These are phyloP conservation scores for Forsythia suspensa DNA, from an alignment of 257 asterid species.

Conservation along the genomic window DNA sequence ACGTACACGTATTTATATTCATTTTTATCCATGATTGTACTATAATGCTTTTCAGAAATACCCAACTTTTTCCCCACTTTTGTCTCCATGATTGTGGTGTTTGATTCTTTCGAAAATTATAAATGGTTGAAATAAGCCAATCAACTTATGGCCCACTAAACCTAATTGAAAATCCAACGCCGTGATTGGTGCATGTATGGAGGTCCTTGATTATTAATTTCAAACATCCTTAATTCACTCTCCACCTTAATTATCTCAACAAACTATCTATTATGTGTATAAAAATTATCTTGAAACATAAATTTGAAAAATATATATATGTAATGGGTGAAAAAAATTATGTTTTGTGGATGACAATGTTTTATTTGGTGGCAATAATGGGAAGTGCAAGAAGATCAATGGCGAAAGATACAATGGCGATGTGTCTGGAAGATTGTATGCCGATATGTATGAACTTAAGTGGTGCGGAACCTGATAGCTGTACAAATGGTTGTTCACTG, in stretches of 20 bases:
- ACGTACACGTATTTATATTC: background rate
- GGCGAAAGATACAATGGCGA: background rate
- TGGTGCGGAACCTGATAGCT: background rate
- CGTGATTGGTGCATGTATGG: background rate
- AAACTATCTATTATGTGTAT: too few relatives aligned
- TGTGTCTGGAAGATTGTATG: constrained; percentile 26
- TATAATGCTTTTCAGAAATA: background rate
- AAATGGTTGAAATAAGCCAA: too few relatives aligned
- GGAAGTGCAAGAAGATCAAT: background rate
- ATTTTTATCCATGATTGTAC: background rate
- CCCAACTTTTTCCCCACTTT: background rate
- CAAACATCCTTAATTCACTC: background rate
- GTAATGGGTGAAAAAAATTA: background rate
- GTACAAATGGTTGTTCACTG: constrained; percentile 16
- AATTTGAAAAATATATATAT: background rate
- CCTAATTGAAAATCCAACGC: background rate
- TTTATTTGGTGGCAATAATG: background rate
- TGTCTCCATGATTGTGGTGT: background rate
- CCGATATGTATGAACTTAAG: constrained; percentile 21
- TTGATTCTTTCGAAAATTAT: too few relatives aligned
- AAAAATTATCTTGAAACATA: too few relatives aligned
- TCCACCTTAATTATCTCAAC: background rate
- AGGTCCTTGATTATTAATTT: background rate
- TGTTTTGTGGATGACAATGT: background rate
- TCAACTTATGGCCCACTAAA: background rate